A percentile compares a stretch with the other conserved stretches of the same genome.
Evolutionary conservation across 176 grass and related monocot species (phyloP).

Genomic region (Metroxylon sagu): DNA sequence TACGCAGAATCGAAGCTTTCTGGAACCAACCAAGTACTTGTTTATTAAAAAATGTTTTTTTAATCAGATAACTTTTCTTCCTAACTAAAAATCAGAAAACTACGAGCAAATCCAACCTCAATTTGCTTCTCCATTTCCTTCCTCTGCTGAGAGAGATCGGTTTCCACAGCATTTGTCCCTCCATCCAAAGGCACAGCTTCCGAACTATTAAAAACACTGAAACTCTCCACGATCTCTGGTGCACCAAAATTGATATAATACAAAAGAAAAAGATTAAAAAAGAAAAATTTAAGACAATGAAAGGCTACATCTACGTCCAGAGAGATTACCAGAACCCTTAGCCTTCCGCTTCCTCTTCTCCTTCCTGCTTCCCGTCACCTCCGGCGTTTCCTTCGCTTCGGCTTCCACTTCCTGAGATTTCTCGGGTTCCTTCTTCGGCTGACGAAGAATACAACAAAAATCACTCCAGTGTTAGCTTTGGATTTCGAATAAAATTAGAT

Average conservation of each 20-base stretch:
- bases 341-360: slow-evolving; percentile 49
- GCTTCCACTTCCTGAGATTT: neutral
- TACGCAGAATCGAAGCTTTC: slow-evolving; percentile 62
- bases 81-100: neutral
- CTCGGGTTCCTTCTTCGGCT: neutral
- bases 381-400: neutral
- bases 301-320: neutral
- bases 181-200: slow-evolving; percentile 16
- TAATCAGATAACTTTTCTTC: neutral
- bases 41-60: neutral
- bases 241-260: neutral
- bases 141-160: slow-evolving; percentile 23
- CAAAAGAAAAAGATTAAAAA: neutral
- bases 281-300: neutral
- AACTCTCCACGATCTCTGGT: slow-evolving; percentile 56
- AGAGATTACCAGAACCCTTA: slow-evolving; percentile 18
- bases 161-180: slow-evolving; percentile 20
- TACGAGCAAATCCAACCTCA: slow-evolving; percentile 43
- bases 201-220: slow-evolving; percentile 68
- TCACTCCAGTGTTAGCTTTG: neutral
- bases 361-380: slow-evolving; percentile 7
- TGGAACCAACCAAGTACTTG: slow-evolving; percentile 18
- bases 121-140: slow-evolving; percentile 67
- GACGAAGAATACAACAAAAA: neutral
- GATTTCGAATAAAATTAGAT: too few species aligned